Conservation (phyloP, 805 yeast species). For the Metschnikowia kofuensis region DNA sequence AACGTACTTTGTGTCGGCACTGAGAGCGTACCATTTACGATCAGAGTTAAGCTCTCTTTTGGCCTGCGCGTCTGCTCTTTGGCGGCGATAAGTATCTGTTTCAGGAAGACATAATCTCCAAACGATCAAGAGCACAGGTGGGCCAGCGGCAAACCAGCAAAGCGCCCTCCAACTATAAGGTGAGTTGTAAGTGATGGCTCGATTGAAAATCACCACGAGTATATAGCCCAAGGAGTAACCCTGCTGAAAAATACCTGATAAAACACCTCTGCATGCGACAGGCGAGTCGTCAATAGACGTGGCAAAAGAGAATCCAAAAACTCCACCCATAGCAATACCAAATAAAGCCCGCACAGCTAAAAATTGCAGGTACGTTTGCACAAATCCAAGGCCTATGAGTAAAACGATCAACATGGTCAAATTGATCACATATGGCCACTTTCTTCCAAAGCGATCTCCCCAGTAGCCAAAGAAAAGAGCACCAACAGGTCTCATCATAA, state of each 20-base stretch:
- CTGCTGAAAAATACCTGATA: slow-evolving; percentile 72
- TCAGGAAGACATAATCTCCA: slow-evolving; percentile 61
- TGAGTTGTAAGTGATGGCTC: slow-evolving; percentile 51
- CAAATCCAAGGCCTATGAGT: slow-evolving; percentile 64
- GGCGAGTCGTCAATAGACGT: slow-evolving; percentile 69
- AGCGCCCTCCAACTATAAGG: slow-evolving; percentile 61
- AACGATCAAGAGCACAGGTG: slow-evolving; percentile 54
- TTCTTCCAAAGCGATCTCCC: slow-evolving; percentile 62
- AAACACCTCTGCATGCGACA: slow-evolving; percentile 51
- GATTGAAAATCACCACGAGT: slow-evolving; percentile 59
- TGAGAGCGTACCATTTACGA: slow-evolving; percentile 12
- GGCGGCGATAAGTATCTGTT: slow-evolving; percentile 48
- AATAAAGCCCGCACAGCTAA: slow-evolving; percentile 63
- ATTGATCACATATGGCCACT: slow-evolving; percentile 52
- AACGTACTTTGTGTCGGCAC: slow-evolving; percentile 18
- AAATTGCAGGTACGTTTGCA: slow-evolving; percentile 53
- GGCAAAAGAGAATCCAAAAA: slow-evolving; percentile 63
- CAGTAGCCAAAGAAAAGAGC: slow-evolving; percentile 56
- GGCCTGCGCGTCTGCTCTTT: slow-evolving; percentile 12
- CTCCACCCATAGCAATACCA: slow-evolving; percentile 71
- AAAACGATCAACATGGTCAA: slow-evolving; percentile 46
- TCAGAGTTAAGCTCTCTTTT: slow-evolving; percentile 9
- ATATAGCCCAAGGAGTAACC: slow-evolving; percentile 75
- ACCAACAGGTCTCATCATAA: slow-evolving; percentile 67
- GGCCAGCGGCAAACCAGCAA: slow-evolving; percentile 70